Evolutionary conservation across 352 stramenopile species (phyloP).

Genomic region (Globisporangium mamillatum): DNA sequence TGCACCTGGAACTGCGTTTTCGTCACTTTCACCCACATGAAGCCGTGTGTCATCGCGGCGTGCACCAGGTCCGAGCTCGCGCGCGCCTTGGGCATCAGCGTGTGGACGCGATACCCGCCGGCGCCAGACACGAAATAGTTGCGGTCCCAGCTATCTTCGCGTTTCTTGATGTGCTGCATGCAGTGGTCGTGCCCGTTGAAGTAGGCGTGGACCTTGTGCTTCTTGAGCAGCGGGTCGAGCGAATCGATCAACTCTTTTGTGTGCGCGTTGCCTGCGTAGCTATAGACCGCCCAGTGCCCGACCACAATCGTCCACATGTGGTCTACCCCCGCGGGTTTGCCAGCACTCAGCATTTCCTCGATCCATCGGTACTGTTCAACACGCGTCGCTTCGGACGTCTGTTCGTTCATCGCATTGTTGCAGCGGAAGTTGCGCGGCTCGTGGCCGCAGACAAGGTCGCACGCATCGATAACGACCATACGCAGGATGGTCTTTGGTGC

Average conservation of each 20-base stretch:
- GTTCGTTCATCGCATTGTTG: constrained; percentile 72
- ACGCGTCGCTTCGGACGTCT: constrained; percentile 59
- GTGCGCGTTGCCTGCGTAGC: constrained; percentile 77
- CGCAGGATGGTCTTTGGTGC: constrained; percentile 78
- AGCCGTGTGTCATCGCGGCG: constrained; percentile 79
- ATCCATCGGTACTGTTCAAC: constrained; percentile 79
- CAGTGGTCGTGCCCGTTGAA: constrained; percentile 87
- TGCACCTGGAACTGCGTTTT: constrained; percentile 67
- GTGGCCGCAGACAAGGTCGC: constrained; percentile 79
- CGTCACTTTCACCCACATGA: constrained; percentile 81
- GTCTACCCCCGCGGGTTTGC: constrained; percentile 61
- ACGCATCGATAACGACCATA: constrained; percentile 77
- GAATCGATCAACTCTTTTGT: constrained; percentile 72
- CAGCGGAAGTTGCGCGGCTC: constrained; percentile 77
- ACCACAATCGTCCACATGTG: constrained; percentile 86
- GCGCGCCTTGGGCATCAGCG: constrained; percentile 62
- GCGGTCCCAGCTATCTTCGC: constrained; percentile 39
- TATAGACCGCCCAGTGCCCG: constrained; percentile 84
- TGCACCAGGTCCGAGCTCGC: constrained; percentile 71
- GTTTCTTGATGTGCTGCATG: constrained; percentile 75
- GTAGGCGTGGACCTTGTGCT: constrained; percentile 85
- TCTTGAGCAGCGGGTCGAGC: constrained; percentile 71
- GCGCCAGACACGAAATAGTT: constrained; percentile 84
- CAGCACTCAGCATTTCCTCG: constrained; percentile 51
- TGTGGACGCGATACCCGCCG: constrained; percentile 69